Evolutionary conservation across 2,329 filamentous ascomycete genomes (phyloP), one percentile per base, ranked within the genome.

Genomic region (Trichoderma hamatum): DNA sequence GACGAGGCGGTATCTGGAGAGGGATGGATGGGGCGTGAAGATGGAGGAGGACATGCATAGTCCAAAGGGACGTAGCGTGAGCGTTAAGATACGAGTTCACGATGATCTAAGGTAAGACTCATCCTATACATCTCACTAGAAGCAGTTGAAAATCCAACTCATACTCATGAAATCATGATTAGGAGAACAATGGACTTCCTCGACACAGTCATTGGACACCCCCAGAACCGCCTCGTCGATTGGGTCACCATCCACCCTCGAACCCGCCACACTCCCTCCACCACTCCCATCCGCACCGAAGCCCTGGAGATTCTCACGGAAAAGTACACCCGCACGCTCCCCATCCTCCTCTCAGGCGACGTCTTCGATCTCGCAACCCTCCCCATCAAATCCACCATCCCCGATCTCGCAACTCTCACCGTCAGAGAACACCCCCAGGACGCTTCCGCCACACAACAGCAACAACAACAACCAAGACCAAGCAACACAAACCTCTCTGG

Each of bases 231-330:
- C 11, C 82, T 86, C 34, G 84, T 90, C 63, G 89, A 92, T 81
- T 92, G 88, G 81, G 81, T 92, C 67, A 92, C 90, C 46, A 88
- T 92, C 67, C 90, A 92, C 76, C 89, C 89, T 3, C 84, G 90
- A n/a, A 87, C 85, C 56, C 82, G 86, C 46, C 81, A 80, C 70
- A 91, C 89, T 16, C 85, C 88, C 1, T 90, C 87, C 39, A 88
- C 83, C 32, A 82, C 82, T 1, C 88, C 89, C 9, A 90, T 91
- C 68, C 83, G 87, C 74, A 81, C 88, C 46, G 87, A 88, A 51
- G 86, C 89, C 0, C 85, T 92, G 11, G 82, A 84, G 61, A 78
- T 85, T 14, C 79, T 91, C 13, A 85, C 84, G 3, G 78, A 82
- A 16, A 84, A 82, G 71, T 85, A 86, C 75, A 79, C 85, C 61